phyloP scores from a whole-genome alignment of 768 basidiomycete species.

The Stropharia rugosoannulata region DNA sequence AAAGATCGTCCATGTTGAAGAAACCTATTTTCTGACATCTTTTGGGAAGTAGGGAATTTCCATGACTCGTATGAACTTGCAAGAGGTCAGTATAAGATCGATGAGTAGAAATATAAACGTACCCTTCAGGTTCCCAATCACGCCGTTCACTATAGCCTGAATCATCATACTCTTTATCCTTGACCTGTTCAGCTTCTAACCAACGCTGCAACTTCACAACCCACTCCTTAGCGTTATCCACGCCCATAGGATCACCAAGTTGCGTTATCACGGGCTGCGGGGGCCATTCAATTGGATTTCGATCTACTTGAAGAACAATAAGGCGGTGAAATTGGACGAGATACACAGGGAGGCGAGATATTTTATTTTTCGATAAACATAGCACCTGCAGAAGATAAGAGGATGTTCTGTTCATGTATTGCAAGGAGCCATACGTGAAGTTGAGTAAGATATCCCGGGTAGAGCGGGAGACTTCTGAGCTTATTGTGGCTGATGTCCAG shows the following conservation, averaged over 20 bases:
- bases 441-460: constrained; percentile 75
- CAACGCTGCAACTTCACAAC: constrained; percentile 70
- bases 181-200: constrained; percentile 56
- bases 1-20: constrained; percentile 58
- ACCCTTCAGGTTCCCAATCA: constrained; percentile 43
- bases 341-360: constrained; percentile 78
- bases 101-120: constrained; percentile 20
- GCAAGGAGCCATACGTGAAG: constrained; percentile 53
- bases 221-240: constrained; percentile 67
- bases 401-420: neutral
- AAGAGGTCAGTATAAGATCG: neutral
- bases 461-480: constrained; percentile 73
- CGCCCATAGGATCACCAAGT: constrained; percentile 38
- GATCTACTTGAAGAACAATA: constrained; percentile 80
- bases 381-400: constrained; percentile 57
- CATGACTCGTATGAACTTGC: constrained; percentile 36
- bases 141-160: constrained; percentile 46
- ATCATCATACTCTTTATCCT: constrained; percentile 44
- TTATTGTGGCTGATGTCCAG: constrained; percentile 94
- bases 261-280: constrained; percentile 55
- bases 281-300: constrained; percentile 95
- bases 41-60: constrained; percentile 36
- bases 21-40: constrained; percentile 33
- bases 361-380: constrained; percentile 82
- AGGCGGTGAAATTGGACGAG: constrained; percentile 70